Conservation (phyloP, 2,329 filamentous ascomycete species). For the Ascomycota sp. region DNA sequence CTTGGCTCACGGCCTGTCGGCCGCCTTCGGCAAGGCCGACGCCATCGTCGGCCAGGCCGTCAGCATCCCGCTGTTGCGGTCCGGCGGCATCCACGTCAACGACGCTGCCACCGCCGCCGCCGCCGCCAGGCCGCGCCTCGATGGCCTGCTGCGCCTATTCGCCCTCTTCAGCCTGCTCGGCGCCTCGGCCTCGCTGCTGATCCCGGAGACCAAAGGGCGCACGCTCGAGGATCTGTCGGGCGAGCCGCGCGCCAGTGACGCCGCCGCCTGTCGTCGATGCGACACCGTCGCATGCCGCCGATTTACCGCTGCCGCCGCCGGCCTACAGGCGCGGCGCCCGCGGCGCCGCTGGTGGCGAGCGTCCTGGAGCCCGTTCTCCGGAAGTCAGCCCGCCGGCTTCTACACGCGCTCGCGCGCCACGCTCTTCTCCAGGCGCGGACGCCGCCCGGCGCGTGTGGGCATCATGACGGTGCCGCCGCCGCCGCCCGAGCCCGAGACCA, state of each 20-base stretch:
- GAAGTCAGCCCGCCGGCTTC: slow-evolving; percentile 31
- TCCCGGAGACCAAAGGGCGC: slow-evolving; percentile 56
- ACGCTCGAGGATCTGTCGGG: slow-evolving; percentile 53
- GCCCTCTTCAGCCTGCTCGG: slow-evolving; percentile 64
- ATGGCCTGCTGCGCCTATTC: slow-evolving; percentile 59
- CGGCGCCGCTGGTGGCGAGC: too few species aligned
- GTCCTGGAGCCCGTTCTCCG: slow-evolving; percentile 25
- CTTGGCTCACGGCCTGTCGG: slow-evolving; percentile 43
- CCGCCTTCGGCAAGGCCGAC: slow-evolving; percentile 46
- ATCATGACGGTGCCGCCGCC: slow-evolving; percentile 24
- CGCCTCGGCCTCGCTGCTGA: slow-evolving; percentile 45
- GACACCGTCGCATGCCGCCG: too few species aligned
- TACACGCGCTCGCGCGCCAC: slow-evolving; percentile 13
- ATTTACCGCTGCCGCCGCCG: too few species aligned
- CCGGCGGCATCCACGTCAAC: slow-evolving; percentile 29
- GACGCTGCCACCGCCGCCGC: too few species aligned
- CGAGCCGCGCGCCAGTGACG: slow-evolving; percentile 40
- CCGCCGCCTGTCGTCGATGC: slow-evolving; percentile 26
- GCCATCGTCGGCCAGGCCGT: slow-evolving; percentile 48
- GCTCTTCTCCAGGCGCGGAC: slow-evolving; percentile 7
- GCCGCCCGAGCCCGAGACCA: slow-evolving; percentile 6
- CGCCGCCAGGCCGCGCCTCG: too few species aligned
- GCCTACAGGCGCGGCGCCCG: too few species aligned
- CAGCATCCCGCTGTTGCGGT: slow-evolving; percentile 39
- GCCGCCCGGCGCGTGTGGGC: slow-evolving; percentile 14